Evolutionary conservation across 331 rosid genomes (phyloP).

Genomic region (Spiraea crenata): DNA sequence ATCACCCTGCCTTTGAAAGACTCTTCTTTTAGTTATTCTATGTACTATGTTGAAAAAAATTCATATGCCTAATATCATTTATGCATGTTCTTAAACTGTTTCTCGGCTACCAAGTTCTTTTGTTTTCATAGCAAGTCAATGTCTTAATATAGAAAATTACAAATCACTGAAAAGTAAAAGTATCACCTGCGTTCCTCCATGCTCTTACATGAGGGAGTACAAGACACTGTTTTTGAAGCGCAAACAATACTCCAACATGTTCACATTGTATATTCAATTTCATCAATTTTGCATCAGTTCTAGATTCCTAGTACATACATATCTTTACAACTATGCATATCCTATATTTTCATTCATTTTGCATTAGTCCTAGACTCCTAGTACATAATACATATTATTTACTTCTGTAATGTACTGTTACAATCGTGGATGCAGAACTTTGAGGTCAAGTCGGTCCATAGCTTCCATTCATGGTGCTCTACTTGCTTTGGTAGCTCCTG

Average conservation of each 20-base stretch:
- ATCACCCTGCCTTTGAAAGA: constrained; percentile 10
- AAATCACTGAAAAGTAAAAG: neutral
- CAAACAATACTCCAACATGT: too few relatives aligned
- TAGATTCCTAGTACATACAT: neutral
- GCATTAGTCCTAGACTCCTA: constrained; percentile 7
- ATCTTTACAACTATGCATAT: neutral
- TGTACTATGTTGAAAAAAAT: neutral
- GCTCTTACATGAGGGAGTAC: neutral
- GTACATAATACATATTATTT: neutral
- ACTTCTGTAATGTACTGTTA: neutral
- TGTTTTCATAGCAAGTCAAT: neutral
- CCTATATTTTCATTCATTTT: neutral
- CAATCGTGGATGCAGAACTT: constrained; percentile 52
- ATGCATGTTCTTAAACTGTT: neutral
- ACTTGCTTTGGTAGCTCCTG: constrained; percentile 92
- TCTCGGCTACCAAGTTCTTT: neutral
- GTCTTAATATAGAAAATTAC: neutral
- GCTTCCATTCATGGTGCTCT: constrained; percentile 91
- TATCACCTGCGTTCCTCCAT: neutral
- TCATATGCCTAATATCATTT: neutral
- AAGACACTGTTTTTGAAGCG: too few relatives aligned
- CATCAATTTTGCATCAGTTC: too few relatives aligned
- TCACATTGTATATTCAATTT: too few relatives aligned
- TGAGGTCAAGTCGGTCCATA: constrained; percentile 57
- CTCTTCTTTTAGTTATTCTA: neutral